Base-by-base conservation (phyloP, 805 yeast species). In the Metschnikowia cubensis region DNA sequence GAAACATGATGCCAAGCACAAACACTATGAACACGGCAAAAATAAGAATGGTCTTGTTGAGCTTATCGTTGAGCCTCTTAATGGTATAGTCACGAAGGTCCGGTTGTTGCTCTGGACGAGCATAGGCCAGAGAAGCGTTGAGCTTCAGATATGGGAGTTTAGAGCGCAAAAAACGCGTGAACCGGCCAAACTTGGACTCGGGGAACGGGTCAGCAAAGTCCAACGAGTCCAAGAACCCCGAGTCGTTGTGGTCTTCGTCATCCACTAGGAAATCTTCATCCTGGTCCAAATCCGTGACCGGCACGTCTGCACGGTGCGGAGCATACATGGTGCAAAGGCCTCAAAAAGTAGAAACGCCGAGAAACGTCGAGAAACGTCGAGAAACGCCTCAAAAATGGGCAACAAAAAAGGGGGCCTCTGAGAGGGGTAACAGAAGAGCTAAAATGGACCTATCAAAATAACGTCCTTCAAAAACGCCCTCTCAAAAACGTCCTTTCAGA, bases 261-360 rank as follows among this genome's bases (percentile, higher is more conserved):
- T 52, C 51, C 50, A 63, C 62, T 3, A 68, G 40, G 17, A 64
- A 50, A 48, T 70, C 73, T 48, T 72, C 77, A 14, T 65, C 75
- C 3, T 59, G 58, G 56, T 82, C 85, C 48, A 82, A 64, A 57
- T 82, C 75, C 0, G 83, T 77, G 4, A 82, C 70, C 0, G 86
- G 87, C 3, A 79, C 60, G 53, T 82, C 87, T 6, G 74, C 77
- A 1, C 61, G 65, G 54, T 76, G 79, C 1, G 62, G 62, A 17
- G 51, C 43, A 38, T 60, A 21, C 32, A 22, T n/a, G 25, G 18
- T 43, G 6, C 18, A 21, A 20, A 35, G 21, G 29, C 8, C 25
- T 22, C 25, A 1, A 22, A 6, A 18, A 18, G 3, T 2, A 18
- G 20, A 18, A 18, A 2, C 20, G 20, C 3, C 20, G 20, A 18